These are phyloP conservation scores for Avena insularis DNA, from an alignment of 176 grass and related monocot genomes.

Conservation along the genomic window DNA sequence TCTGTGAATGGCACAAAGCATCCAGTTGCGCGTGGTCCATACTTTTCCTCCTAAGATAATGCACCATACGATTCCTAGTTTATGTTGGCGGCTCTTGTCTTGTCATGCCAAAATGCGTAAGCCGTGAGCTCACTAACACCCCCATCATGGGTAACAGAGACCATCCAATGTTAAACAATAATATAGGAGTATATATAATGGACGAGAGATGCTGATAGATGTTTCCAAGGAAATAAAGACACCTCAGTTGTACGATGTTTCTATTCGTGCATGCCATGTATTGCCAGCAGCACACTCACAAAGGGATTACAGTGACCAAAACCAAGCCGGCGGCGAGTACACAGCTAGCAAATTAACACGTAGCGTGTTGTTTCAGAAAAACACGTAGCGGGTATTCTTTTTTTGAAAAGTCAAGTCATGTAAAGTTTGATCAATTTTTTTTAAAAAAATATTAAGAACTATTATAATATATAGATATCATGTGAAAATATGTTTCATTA, in stretches of 20 bases:
- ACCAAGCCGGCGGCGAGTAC: no score
- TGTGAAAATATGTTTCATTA: no score
- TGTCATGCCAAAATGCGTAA: neutral
- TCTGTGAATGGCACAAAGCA: neutral
- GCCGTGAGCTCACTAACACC: neutral
- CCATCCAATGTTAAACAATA: neutral
- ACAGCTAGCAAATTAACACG: no score
- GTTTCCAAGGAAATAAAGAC: neutral
- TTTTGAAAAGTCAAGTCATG: no score
- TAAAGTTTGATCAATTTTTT: no score
- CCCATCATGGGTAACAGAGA: neutral
- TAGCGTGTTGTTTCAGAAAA: no score
- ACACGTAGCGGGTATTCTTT: no score
- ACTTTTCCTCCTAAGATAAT: neutral
- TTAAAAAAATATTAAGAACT: no score
- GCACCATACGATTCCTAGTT: neutral
- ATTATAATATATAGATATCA: no score
- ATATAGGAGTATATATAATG: neutral
- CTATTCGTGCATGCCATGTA: neutral
- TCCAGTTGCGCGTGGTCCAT: neutral
- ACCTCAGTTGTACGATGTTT: neutral
- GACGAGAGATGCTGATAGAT: neutral
- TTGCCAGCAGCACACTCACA: neutral
- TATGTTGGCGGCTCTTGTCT: neutral
- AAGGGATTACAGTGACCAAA: neutral